These are phyloP conservation scores for Begonia loranthoides DNA, from an alignment of 306 rosid species.

Conservation along the genomic window DNA sequence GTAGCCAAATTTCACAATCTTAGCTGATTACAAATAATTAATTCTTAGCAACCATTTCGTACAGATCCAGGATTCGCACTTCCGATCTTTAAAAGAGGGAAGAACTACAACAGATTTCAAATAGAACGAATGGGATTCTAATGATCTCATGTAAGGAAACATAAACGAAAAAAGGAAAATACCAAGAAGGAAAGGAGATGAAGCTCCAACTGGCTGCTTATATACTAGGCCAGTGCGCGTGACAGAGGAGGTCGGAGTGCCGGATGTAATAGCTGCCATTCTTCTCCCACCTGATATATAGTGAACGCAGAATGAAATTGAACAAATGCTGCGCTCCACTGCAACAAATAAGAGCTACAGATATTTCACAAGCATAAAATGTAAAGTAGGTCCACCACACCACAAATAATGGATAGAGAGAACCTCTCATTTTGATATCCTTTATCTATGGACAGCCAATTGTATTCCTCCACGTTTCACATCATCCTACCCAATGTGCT, in stretches of 20 bases:
- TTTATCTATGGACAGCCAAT: constrained; percentile 47
- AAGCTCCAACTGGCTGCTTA: constrained; percentile 30
- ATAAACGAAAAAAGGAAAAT: constrained; percentile 4
- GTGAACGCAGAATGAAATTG: neutral
- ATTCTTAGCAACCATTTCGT: too few species aligned
- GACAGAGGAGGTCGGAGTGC: constrained; percentile 34
- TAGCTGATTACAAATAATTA: too few species aligned
- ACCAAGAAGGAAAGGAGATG: constrained; percentile 68
- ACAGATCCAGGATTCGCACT: too few species aligned
- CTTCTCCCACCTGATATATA: constrained; percentile 5
- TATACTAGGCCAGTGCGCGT: constrained; percentile 35
- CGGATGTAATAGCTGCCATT: constrained; percentile 73
- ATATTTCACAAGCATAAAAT: too few species aligned
- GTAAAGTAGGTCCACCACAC: constrained; percentile 9
- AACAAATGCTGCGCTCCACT: too few species aligned
- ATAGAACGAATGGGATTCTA: too few species aligned
- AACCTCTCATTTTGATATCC: constrained; percentile 38
- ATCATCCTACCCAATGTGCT: neutral
- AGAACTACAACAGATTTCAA: too few species aligned
- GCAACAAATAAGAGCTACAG: too few species aligned
- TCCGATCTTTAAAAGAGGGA: too few species aligned
- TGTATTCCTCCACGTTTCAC: constrained; percentile 34
- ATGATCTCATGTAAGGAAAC: too few species aligned
- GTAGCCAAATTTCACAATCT: too few species aligned
- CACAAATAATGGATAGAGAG: constrained; percentile 38